Conservation (phyloP, 345 rosid genomes). For the Sonneratia alba region DNA sequence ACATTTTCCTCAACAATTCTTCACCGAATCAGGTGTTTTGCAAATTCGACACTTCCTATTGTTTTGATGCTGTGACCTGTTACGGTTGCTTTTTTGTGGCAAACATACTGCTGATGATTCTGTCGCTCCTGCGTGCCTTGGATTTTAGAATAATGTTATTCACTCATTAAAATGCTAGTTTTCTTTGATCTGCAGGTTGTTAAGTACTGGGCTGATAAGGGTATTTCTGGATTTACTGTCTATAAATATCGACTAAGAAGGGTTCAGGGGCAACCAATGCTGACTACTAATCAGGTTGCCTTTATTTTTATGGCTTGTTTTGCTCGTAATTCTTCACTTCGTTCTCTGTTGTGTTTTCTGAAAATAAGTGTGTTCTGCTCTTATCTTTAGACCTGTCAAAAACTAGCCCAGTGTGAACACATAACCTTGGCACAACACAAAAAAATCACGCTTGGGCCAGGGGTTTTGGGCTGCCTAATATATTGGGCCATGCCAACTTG, state of each 20-base stretch:
- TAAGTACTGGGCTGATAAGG: constrained; percentile 79
- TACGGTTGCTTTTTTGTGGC: background rate
- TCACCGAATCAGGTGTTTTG: too few species aligned
- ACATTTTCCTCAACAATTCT: too few species aligned
- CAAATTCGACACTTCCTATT: background rate
- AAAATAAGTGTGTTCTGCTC: background rate
- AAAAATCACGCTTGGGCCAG: too few species aligned
- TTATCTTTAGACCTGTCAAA: background rate
- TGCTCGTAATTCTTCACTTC: background rate
- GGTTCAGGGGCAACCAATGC: constrained; percentile 62
- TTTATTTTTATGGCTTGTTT: background rate
- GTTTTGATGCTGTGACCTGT: background rate
- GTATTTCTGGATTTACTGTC: constrained; percentile 85
- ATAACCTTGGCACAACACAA: too few species aligned
- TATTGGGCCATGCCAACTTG: too few species aligned
- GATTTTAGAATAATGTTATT: background rate
- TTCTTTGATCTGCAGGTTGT: constrained; percentile 40
- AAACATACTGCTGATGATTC: background rate
- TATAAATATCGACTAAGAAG: constrained; percentile 61
- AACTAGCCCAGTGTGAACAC: too few species aligned
- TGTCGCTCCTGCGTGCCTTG: background rate
- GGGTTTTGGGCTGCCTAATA: too few species aligned
- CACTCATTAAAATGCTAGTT: background rate
- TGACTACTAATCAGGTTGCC: constrained; percentile 82
- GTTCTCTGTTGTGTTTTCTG: background rate